phyloP scores from a whole-genome alignment of 192 early-diverging fungal species.

The Chytriomyces sp. region DNA sequence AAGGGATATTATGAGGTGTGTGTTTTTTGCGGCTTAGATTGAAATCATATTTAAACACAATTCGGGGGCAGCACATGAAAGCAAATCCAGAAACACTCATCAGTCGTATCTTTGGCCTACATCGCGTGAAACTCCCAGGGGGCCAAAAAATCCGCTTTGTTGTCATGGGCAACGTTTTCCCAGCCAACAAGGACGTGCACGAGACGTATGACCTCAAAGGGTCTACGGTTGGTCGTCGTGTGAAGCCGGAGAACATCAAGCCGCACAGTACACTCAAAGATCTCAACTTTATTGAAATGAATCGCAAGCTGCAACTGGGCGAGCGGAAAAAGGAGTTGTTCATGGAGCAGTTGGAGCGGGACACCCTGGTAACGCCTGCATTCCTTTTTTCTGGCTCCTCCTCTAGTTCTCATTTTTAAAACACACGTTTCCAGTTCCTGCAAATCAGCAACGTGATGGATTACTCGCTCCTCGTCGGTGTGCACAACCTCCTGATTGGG shows the following conservation, averaged over 20 bases:
- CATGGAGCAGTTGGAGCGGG: slow-evolving; percentile 82
- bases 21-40: not conserved
- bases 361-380: slow-evolving; percentile 60
- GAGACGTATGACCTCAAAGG: slow-evolving; percentile 96
- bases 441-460: slow-evolving; percentile 91
- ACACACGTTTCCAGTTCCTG: slow-evolving; percentile 54
- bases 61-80: slow-evolving; percentile 65
- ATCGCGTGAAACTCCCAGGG: slow-evolving; percentile 93
- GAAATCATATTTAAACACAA: not conserved
- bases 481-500: slow-evolving; percentile 75
- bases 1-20: slow-evolving; percentile 82
- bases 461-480: slow-evolving; percentile 93
- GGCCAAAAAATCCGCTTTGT: slow-evolving; percentile 97
- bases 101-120: slow-evolving; percentile 92
- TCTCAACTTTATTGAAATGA: slow-evolving; percentile 86
- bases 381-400: slow-evolving; percentile 14
- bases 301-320: slow-evolving; percentile 75
- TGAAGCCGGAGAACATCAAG: slow-evolving; percentile 72
- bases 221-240: slow-evolving; percentile 82
- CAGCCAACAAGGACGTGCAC: slow-evolving; percentile 97
- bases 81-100: slow-evolving; percentile 89
- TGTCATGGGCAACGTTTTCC: slow-evolving; percentile 99
- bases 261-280: slow-evolving; percentile 93
- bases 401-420: too few species aligned
- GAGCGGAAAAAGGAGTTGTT: slow-evolving; percentile 75